Evolutionary conservation across 495 filamentous ascomycete species (phyloP).

Genomic region (Elasticomyces elasticus): DNA sequence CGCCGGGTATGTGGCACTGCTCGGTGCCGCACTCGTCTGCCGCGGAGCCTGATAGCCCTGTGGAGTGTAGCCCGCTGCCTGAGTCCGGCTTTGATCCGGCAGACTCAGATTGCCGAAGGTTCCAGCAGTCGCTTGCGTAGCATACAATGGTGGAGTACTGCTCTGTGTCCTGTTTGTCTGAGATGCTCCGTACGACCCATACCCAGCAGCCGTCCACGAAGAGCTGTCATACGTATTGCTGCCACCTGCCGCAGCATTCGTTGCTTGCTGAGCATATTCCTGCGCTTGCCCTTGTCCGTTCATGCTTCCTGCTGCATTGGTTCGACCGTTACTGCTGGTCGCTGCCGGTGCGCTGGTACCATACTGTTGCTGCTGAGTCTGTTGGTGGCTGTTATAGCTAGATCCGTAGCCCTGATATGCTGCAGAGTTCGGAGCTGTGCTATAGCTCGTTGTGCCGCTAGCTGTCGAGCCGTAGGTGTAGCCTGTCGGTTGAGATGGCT

Average conservation of each 20-base stretch:
- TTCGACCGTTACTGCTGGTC: not conserved
- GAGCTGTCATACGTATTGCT: constrained; percentile 4
- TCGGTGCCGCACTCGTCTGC: constrained; percentile 1
- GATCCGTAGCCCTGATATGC: constrained; percentile 5
- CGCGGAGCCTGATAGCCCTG: constrained; percentile 8
- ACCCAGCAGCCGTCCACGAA: not conserved
- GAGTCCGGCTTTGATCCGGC: constrained; percentile 4
- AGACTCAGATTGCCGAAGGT: constrained; percentile 6
- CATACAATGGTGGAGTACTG: constrained; percentile 11
- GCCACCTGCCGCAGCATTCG: not conserved
- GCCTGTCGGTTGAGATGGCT: constrained; percentile 14
- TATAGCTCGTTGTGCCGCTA: not conserved
- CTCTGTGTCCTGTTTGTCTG: constrained; percentile 12
- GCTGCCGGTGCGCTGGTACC: not conserved
- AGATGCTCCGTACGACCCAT: not conserved
- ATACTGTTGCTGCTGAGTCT: constrained; percentile 10
- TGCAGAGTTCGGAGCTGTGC: not conserved
- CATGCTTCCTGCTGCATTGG: constrained; percentile 10
- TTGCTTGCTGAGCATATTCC: constrained; percentile 6
- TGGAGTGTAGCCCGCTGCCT: not conserved
- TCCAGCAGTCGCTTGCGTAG: constrained; percentile 1
- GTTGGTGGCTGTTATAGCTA: not conserved
- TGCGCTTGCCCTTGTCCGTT: constrained; percentile 1
- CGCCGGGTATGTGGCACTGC: not conserved
- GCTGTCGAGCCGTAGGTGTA: constrained; percentile 5